Evolutionary conservation across 345 rosid species (phyloP).

Genomic region (Camelina laxa): DNA sequence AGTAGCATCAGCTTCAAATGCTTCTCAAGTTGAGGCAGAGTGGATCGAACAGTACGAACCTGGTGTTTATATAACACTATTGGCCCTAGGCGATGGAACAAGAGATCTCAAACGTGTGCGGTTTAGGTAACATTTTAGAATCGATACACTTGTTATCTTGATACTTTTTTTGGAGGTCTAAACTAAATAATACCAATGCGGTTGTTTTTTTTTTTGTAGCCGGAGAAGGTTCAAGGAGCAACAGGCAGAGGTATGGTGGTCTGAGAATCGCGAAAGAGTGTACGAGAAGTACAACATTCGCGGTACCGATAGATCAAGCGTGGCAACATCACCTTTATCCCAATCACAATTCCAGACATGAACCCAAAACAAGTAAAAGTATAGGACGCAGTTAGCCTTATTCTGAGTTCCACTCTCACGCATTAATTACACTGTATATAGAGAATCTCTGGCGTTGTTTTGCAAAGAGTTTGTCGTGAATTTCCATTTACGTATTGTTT

Average conservation of each 20-base stretch:
- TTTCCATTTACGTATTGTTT: constrained; percentile 4
- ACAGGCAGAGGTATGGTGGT: constrained; percentile 97
- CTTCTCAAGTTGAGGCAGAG: constrained; percentile 75
- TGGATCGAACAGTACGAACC: constrained; percentile 97
- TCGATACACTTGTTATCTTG: background rate
- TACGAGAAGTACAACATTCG: constrained; percentile 83
- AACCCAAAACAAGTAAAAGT: constrained; percentile 5
- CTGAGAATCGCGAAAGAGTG: constrained; percentile 92
- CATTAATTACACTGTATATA: constrained; percentile 22
- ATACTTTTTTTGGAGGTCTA: background rate
- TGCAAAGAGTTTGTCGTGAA: constrained; percentile 31
- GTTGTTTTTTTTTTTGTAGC: constrained; percentile 50
- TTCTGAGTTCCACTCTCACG: background rate
- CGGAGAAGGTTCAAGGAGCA: constrained; percentile 95
- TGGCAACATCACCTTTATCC: constrained; percentile 8
- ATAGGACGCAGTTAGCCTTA: constrained; percentile 25
- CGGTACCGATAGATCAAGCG: constrained; percentile 72
- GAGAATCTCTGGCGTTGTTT: constrained; percentile 5
- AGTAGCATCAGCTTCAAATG: constrained; percentile 48
- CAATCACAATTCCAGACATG: constrained; percentile 39
- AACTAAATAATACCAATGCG: constrained; percentile 1
- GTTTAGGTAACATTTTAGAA: constrained; percentile 68
- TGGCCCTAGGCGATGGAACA: constrained; percentile 88
- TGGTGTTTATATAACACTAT: constrained; percentile 89
- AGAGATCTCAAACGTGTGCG: constrained; percentile 98